A percentile compares a stretch with the other conserved stretches of the same genome.
phyloP scores from a whole-genome alignment of 208 protist genomes.

The Porcisia deanei region DNA sequence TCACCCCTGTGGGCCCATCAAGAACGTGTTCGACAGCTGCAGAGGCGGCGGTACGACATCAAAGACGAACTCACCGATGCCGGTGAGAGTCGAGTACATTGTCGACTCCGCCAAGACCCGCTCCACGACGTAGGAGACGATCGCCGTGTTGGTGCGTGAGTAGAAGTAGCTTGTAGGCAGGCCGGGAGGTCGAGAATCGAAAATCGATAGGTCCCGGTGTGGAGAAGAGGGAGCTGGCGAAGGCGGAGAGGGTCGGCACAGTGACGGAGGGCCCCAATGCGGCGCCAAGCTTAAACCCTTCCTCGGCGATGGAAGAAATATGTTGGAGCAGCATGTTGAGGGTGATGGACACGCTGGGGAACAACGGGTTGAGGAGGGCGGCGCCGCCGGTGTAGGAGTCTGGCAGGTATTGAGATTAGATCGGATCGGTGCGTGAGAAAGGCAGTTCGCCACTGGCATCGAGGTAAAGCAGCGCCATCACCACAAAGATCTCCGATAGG shows the following conservation, averaged over 20 bases:
- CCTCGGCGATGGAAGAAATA: conserved; percentile 55
- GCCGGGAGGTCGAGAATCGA: conserved; percentile 24
- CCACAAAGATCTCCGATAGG: conserved; percentile 53
- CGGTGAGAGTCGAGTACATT: conserved; percentile 5
- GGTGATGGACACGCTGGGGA: conserved; percentile 34
- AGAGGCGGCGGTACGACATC: conserved; percentile 42
- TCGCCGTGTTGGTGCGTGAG: conserved; percentile 55
- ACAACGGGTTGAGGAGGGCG: conserved; percentile 23
- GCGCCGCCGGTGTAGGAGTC: conserved; percentile 9
- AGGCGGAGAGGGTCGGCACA: conserved; percentile 26
- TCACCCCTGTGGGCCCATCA: conserved; percentile 34
- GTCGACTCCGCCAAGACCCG: conserved; percentile 27
- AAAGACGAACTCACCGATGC: conserved; percentile 44
- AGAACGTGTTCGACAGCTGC: conserved; percentile 49
- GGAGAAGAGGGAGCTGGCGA: conserved; percentile 42
- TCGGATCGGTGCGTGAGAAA: conserved; percentile 36
- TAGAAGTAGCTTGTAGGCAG: conserved; percentile 33
- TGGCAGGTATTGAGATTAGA: conserved; percentile 50
- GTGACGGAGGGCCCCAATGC: conserved; percentile 10
- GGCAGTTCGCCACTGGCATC: conserved; percentile 35
- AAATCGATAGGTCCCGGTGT: conserved; percentile 1
- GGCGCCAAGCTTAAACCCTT: conserved; percentile 22
- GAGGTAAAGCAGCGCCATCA: conserved; percentile 50
- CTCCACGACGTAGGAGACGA: conserved; percentile 59
- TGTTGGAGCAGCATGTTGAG: conserved; percentile 65